Evolutionary conservation across 352 stramenopile genomes (phyloP), one percentile per base, ranked within the genome.

Genomic region (Phytopythium kandeliae): DNA sequence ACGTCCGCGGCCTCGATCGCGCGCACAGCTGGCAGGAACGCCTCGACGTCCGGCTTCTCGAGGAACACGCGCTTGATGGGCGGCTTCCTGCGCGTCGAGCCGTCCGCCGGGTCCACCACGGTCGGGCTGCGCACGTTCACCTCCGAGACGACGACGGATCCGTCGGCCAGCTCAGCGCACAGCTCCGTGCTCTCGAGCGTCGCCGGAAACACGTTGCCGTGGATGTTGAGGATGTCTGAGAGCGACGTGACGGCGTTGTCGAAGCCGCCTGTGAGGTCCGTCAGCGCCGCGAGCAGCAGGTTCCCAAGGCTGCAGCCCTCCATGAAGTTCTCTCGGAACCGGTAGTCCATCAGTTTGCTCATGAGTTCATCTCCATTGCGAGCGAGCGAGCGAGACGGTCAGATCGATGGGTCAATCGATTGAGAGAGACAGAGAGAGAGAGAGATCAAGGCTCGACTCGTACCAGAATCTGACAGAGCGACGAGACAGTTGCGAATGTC

Each of bases 401-500:
- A 35, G 31, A 35, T 45, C 10, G 22, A n/a, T 4, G 4, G n/a
- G n/a, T n/a, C n/a, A n/a, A n/a, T n/a, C n/a, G n/a, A 36, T 51
- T 13, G 37, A 22, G 30, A 42, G 3, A 44, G 3, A 21, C 11
- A 44, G 17, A 24, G n/a, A 9, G 28, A 31, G 28, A 9, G 9
- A 9, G 28, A 31, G 28, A 31, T 10, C 4, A 9, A 31, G 28
- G 28, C 28, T 31, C 4, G 28, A 4, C 28, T 31, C 63, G 33
- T 47, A 90, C 78, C 78, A 19, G 83, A 90, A 49, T 94, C 83
- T 0, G 83, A 92, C 10, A 94, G 55, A 6, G 83, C 83, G 1
- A 94, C 83, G 15, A 94, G 47, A n/a, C 83, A 94, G 43, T 94
- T 94, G 55, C 83, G 80, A 57, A 94, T 92, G 35, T 94, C 83